Base-by-base conservation (phyloP, 805 yeast species). In the Metschnikowia sp. region DNA sequence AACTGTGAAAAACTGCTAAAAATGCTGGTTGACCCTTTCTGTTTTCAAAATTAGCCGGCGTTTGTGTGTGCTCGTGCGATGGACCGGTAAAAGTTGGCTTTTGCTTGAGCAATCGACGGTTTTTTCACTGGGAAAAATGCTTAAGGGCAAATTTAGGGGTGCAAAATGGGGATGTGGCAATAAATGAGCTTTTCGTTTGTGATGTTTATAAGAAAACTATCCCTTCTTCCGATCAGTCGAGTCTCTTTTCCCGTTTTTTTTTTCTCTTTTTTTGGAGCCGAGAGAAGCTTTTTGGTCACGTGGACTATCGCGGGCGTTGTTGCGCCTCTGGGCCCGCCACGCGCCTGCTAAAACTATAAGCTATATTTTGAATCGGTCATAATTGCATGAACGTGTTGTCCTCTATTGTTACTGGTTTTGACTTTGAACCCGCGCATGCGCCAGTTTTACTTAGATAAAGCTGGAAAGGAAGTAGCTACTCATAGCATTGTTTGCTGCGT, bases 11-110 rank as follows among this genome's bases (percentile, higher is more conserved):
- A 30, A 30, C 32, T 30, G 32, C 32, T 30, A 9, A 10, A 30
- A 10, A 30, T 10, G 10, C 10, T 30, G 32, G 32, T 30, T 11
- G 39, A 29, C 10, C 12, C 22, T 28, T 12, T 30, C 26, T 31
- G 22, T 31, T 22, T 10, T n/a, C 8, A 10, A 32, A 34, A 42
- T 31, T 31, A 13, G 19, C 13, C 12, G 38, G 42, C 33, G 42
- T 43, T 43, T 44, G 47, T 38, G 47, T 43, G 46, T 38, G 42
- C 34, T 44, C 42, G 47, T 44, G 47, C 42, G 47, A 44, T 44
- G 47, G 41, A 22, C 18, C 39, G 8, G 8, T 8, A n/a, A 15
- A 26, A 37, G 10, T n/a, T n/a, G 37, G 34, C 5, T 6, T 4
- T 13, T 11, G 31, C 36, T 39, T 36, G 36, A 29, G 40, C 12